These are phyloP conservation scores for Rutstroemia sydowiana DNA, from an alignment of 2,329 filamentous ascomycete genomes.

Conservation along the genomic window DNA sequence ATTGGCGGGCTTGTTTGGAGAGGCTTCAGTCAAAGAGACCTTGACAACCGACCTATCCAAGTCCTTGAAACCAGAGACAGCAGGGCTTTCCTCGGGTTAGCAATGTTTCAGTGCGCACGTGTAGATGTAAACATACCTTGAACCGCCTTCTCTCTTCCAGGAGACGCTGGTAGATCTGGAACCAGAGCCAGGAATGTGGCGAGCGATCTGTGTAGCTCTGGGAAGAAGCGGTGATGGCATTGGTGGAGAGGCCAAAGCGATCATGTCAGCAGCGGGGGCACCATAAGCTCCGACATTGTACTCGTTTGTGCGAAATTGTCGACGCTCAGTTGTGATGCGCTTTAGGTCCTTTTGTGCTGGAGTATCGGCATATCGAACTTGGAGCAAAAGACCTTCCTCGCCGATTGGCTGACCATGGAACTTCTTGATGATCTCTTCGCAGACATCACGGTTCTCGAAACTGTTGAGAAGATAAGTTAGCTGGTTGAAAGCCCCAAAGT, in stretches of 20 bases:
- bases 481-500: neutral
- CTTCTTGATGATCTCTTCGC: slow-evolving; percentile 78
- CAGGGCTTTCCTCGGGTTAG: slow-evolving; percentile 13
- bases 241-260: slow-evolving; percentile 43
- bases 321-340: slow-evolving; percentile 88
- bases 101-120: neutral
- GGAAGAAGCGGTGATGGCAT: slow-evolving; percentile 31
- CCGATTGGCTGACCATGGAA: slow-evolving; percentile 76
- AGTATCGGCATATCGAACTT: slow-evolving; percentile 95
- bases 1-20: slow-evolving; percentile 21
- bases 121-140: slow-evolving; percentile 15
- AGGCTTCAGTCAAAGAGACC: slow-evolving; percentile 23
- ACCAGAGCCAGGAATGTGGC: slow-evolving; percentile 25
- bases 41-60: slow-evolving; percentile 24
- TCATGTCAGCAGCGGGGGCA: slow-evolving; percentile 31
- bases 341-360: slow-evolving; percentile 95
- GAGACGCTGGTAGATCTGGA: slow-evolving; percentile 23
- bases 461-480: slow-evolving; percentile 38
- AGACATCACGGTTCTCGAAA: slow-evolving; percentile 82
- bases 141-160: slow-evolving; percentile 29
- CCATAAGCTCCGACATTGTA: slow-evolving; percentile 74
- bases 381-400: slow-evolving; percentile 73
- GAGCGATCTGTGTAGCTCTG: slow-evolving; percentile 27
- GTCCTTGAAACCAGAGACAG: slow-evolving; percentile 27
- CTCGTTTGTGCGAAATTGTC: slow-evolving; percentile 92